phyloP scores from a whole-genome alignment of 2,329 filamentous ascomycete species.

The Elsinoe arachidis region DNA sequence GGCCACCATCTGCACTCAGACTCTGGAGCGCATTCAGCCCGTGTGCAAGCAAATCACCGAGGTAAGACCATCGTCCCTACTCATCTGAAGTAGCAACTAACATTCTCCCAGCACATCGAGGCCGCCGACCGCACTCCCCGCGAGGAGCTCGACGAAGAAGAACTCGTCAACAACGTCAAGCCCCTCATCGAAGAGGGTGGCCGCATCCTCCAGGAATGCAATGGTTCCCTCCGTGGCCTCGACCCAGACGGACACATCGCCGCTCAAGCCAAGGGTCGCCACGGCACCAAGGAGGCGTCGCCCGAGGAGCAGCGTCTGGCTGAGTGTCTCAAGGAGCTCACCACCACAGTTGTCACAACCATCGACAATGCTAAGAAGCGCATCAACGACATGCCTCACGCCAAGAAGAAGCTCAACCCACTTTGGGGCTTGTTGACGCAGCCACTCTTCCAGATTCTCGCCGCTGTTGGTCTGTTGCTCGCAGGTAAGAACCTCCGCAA shows the following conservation, averaged over 20 bases:
- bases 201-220: slow-evolving; percentile 74
- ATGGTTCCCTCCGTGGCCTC: slow-evolving; percentile 76
- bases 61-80: slow-evolving; percentile 37
- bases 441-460: slow-evolving; percentile 86
- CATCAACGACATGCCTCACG: slow-evolving; percentile 84
- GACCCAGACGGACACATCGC: slow-evolving; percentile 84
- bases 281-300: slow-evolving; percentile 63
- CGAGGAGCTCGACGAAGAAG: slow-evolving; percentile 83
- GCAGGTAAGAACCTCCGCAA: slow-evolving; percentile 34
- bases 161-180: slow-evolving; percentile 75
- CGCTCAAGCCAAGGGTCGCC: slow-evolving; percentile 73
- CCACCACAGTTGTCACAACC: slow-evolving; percentile 67
- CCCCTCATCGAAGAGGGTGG: slow-evolving; percentile 81
- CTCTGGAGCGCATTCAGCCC: slow-evolving; percentile 73
- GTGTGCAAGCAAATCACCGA: slow-evolving; percentile 81
- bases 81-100: slow-evolving; percentile 22
- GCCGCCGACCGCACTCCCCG: slow-evolving; percentile 69
- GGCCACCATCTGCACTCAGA: slow-evolving; percentile 61
- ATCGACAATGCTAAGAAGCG: slow-evolving; percentile 85
- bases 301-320: slow-evolving; percentile 80
- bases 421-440: slow-evolving; percentile 76
- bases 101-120: slow-evolving; percentile 56
- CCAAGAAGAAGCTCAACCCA: slow-evolving; percentile 89
- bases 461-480: slow-evolving; percentile 75
- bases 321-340: slow-evolving; percentile 77